These are phyloP conservation scores for Diddensiella caesifluorescens DNA, from an alignment of 805 yeast species.

Conservation along the genomic window DNA sequence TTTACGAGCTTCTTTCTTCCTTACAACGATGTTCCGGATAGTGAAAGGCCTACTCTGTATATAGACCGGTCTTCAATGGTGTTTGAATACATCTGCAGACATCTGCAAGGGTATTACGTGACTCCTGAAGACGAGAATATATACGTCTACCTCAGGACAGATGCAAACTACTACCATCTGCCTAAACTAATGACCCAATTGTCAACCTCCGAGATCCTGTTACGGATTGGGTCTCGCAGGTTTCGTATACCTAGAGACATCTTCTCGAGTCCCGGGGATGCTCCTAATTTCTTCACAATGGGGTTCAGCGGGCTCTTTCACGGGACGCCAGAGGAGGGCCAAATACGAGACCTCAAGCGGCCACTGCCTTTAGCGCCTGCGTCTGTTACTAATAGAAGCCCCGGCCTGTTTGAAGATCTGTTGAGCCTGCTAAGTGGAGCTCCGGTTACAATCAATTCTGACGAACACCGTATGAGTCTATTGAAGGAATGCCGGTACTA, in stretches of 20 bases:
- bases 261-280: conserved; percentile 57
- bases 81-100: conserved; percentile 60
- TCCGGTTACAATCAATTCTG: conserved; percentile 42
- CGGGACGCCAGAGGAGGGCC: conserved; percentile 37
- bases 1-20: conserved; percentile 64
- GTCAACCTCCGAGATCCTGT: conserved; percentile 48
- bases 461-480: conserved; percentile 51
- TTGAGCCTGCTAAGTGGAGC: conserved; percentile 54
- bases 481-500: conserved; percentile 72
- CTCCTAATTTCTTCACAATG: conserved; percentile 71
- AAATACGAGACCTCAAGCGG: conserved; percentile 40
- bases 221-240: conserved; percentile 52
- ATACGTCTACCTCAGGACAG: conserved; percentile 58
- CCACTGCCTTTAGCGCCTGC: conserved; percentile 76
- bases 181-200: conserved; percentile 49
- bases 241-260: conserved; percentile 57
- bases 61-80: conserved; percentile 72
- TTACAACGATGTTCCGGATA: conserved; percentile 29
- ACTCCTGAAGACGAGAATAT: conserved; percentile 54
- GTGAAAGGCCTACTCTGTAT: conserved; percentile 39
- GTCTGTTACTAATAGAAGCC: conserved; percentile 46
- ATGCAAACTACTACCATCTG: conserved; percentile 66
- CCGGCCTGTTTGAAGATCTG: conserved; percentile 50
- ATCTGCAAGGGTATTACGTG: conserved; percentile 67
- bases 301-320: conserved; percentile 48